Conservation (phyloP, 257 asterid species). For the Scutellaria galericulata region DNA sequence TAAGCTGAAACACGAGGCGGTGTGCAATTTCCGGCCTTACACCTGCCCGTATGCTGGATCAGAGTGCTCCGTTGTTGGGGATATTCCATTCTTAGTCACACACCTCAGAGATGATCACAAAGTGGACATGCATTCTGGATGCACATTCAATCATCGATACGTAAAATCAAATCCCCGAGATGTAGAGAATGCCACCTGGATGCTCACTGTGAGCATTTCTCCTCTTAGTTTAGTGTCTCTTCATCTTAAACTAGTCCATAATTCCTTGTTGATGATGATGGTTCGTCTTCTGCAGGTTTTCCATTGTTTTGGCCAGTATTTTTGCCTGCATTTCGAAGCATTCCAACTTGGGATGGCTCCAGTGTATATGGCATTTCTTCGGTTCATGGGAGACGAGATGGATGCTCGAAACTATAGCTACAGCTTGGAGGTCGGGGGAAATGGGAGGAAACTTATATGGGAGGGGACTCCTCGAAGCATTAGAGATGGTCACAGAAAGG, state of each 20-base stretch:
- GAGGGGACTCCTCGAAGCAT: constrained; percentile 67
- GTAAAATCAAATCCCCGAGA: constrained; percentile 64
- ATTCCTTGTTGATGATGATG: too few species aligned
- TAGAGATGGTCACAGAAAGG: constrained; percentile 61
- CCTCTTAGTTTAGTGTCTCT: not conserved
- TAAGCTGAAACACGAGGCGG: constrained; percentile 59
- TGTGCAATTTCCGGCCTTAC: constrained; percentile 61
- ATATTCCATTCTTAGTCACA: constrained; percentile 47
- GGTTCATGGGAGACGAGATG: constrained; percentile 59
- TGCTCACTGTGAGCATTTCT: constrained; percentile 55
- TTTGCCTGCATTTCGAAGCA: constrained; percentile 62
- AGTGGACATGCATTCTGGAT: constrained; percentile 70
- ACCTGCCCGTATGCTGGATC: constrained; percentile 66
- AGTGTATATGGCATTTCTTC: constrained; percentile 60
- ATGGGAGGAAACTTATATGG: constrained; percentile 59
- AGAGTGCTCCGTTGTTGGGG: constrained; percentile 58
- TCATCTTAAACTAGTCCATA: too few species aligned
- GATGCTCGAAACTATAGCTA: constrained; percentile 60
- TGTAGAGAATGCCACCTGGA: constrained; percentile 68
- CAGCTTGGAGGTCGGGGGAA: constrained; percentile 66
- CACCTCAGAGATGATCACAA: constrained; percentile 62
- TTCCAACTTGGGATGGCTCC: constrained; percentile 60
- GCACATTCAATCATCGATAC: constrained; percentile 65
- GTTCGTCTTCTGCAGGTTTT: constrained; percentile 43
- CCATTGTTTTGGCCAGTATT: constrained; percentile 59